These are phyloP conservation scores for Carex pumila DNA, from an alignment of 176 grass and related monocot genomes.

Conservation along the genomic window DNA sequence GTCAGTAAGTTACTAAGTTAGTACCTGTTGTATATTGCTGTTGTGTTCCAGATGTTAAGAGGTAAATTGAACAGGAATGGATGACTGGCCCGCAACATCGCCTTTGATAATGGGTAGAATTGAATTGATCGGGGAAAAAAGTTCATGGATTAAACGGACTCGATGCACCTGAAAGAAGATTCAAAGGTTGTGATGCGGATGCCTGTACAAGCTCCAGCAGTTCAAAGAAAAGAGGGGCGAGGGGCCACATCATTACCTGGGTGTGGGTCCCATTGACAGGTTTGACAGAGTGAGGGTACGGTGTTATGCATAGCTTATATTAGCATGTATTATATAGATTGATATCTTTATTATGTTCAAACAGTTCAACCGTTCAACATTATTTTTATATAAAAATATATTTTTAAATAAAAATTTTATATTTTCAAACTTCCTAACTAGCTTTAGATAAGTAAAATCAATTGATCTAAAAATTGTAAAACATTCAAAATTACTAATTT, in stretches of 20 bases:
- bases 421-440: too few relatives aligned
- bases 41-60: neutral
- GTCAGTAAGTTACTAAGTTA: too few relatives aligned
- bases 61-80: neutral
- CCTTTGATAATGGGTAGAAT: neutral
- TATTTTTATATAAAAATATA: too few relatives aligned
- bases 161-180: neutral
- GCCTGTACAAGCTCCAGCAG: neutral
- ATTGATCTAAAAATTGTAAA: too few relatives aligned
- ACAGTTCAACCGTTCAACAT: too few relatives aligned
- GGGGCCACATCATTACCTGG: neutral
- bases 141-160: neutral
- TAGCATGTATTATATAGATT: too few relatives aligned
- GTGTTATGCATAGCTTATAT: too few relatives aligned
- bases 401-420: too few relatives aligned
- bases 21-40: neutral
- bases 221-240: neutral
- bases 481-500: too few relatives aligned
- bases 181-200: neutral
- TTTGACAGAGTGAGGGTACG: neutral
- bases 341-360: too few relatives aligned
- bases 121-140: neutral
- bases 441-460: too few relatives aligned
- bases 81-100: neutral
- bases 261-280: neutral